phyloP scores from a whole-genome alignment of 1,139 yeast genomes.

The Protomyces inundatus region DNA sequence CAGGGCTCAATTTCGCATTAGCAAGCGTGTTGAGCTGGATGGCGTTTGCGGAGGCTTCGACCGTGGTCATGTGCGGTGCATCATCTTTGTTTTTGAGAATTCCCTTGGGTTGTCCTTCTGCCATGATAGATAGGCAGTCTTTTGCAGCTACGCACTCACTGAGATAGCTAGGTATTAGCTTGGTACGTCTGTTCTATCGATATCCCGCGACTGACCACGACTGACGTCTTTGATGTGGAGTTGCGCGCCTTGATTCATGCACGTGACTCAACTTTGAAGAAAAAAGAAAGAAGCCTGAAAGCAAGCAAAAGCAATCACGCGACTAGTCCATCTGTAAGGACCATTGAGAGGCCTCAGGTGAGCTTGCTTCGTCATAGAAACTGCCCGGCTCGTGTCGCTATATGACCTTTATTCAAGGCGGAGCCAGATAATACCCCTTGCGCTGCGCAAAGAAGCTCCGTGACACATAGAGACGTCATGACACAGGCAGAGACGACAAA shows the following conservation, averaged over 20 bases:
- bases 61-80: background rate
- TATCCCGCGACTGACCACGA: too few relatives aligned
- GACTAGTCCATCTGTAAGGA: too few relatives aligned
- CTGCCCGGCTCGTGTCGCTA: background rate
- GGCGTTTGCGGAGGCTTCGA: background rate
- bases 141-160: too few relatives aligned
- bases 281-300: too few relatives aligned
- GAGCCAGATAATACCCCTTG: background rate
- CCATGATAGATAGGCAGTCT: background rate
- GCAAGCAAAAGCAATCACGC: too few relatives aligned
- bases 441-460: background rate
- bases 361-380: too few relatives aligned
- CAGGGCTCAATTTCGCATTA: slow-evolving; percentile 5
- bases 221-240: too few relatives aligned
- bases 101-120: background rate
- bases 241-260: too few relatives aligned
- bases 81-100: background rate
- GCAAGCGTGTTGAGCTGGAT: slow-evolving; percentile 14
- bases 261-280: too few relatives aligned
- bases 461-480: background rate
- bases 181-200: too few relatives aligned
- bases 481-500: slow-evolving; percentile 7
- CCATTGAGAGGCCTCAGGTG: too few relatives aligned
- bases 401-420: background rate
- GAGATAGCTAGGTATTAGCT: too few relatives aligned